Base-by-base conservation (phyloP, 441 rosid genomes). In the Syzygium malaccense region DNA sequence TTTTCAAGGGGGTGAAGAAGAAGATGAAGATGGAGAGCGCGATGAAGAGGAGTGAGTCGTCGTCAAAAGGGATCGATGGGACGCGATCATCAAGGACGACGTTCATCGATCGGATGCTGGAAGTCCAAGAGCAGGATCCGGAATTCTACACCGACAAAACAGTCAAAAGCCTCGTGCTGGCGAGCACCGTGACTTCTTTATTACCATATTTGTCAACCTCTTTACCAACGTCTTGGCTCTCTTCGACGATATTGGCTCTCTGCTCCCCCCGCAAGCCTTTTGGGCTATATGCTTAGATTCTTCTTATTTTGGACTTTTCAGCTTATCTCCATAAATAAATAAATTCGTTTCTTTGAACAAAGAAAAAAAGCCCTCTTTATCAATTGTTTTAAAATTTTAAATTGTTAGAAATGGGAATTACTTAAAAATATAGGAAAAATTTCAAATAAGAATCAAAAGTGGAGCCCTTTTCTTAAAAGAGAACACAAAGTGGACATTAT, bases 81-180 rank as follows among this genome's bases (percentile, higher is more conserved):
- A 75, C 83, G n/a, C 3, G 83, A 75, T 23, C 83, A 75, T 75
- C 83, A 45, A 55, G 66, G 19, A 86, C 28, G 49, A 85, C 80
- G 14, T 53, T 89, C n/a, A 88, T 91, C 53, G 90, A 89, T 86
- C 89, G 87, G 45, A 89, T 91, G 89, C 45, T 91, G 87, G 88
- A 89, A 6, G 32, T 88, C 64, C 91, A 92, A 89, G 91, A 92
- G 53, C 75, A 55, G 1, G 89, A 91, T 64, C 90, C 93, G 9
- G 92, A 89, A 51, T n/a, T 83, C 60, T 91, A 88, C 86, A 87
- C 89, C 8, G 91, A 90, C 60, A 37, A 45, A 30, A 78, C 85
- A 25, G 79, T 92, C 88, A 92, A 92, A 88, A 87, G 75, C 79
- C 64, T 88, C 55, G 62, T 92, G 18, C 62, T 89, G 93, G 93